Percentiles rank a stretch among this genome's conserved stretches.
Conservation (phyloP, 2,329 filamentous ascomycete genomes). For the Pezicula neosporulosa region DNA sequence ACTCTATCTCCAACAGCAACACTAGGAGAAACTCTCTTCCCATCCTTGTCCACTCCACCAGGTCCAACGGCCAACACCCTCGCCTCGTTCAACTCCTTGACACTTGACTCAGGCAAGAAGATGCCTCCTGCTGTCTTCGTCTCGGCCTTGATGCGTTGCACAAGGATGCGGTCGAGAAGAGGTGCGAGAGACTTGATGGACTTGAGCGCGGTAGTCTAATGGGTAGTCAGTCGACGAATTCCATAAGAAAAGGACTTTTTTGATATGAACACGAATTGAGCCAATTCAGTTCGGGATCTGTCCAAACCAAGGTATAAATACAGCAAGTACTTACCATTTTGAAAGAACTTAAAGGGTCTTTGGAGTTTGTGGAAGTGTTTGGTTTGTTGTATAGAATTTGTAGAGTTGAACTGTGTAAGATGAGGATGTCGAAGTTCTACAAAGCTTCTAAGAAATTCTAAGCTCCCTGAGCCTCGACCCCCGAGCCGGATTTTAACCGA, state of each 20-base stretch:
- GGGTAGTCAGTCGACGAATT: background rate
- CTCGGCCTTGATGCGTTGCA: constrained; percentile 97
- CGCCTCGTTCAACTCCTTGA: constrained; percentile 98
- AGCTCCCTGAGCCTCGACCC: background rate
- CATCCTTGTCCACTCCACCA: constrained; percentile 81
- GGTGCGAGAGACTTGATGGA: constrained; percentile 93
- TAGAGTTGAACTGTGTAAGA: background rate
- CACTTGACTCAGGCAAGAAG: constrained; percentile 93
- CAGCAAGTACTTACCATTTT: too few relatives aligned
- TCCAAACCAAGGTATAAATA: too few relatives aligned
- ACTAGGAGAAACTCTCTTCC: constrained; percentile 81
- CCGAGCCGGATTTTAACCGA: too few relatives aligned
- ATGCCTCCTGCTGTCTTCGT: constrained; percentile 94
- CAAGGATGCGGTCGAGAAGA: constrained; percentile 95
- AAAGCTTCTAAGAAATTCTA: constrained; percentile 21
- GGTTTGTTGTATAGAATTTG: background rate
- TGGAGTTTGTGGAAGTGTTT: too few relatives aligned
- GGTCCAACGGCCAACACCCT: constrained; percentile 95
- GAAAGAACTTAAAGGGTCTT: too few relatives aligned
- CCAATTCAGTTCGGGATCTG: background rate
- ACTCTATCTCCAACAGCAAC: constrained; percentile 86
- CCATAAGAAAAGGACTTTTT: background rate
- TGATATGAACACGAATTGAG: background rate
- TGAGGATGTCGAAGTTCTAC: background rate
- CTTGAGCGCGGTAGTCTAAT: constrained; percentile 72